Conservation (phyloP, 2,329 filamentous ascomycete genomes). For the Geosmithia morbida region DNA sequence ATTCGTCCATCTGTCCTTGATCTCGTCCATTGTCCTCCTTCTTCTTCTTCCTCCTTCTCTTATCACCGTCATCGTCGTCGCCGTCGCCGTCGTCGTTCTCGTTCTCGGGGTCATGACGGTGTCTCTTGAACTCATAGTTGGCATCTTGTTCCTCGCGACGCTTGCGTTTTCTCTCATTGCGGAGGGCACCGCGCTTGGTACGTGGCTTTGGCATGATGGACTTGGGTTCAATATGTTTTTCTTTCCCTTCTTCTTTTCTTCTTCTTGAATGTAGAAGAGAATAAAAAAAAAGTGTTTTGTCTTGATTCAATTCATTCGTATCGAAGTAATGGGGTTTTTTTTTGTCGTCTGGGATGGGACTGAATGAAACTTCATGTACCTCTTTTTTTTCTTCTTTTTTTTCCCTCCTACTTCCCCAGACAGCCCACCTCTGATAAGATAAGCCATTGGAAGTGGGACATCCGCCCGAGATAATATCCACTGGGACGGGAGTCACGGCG, state of each 20-base stretch:
- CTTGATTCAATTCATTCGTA: too few species aligned
- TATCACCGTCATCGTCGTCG: conserved; percentile 8
- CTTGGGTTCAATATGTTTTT: neutral
- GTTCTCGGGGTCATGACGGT: conserved; percentile 5
- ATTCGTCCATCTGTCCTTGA: neutral
- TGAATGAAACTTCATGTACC: too few species aligned
- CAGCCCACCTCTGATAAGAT: neutral
- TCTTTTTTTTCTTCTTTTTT: neutral
- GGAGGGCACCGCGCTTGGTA: conserved; percentile 22
- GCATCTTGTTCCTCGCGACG: conserved; percentile 12
- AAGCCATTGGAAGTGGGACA: neutral
- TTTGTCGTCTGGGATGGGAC: too few species aligned
- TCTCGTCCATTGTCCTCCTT: conserved; percentile 6
- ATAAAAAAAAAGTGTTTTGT: too few species aligned
- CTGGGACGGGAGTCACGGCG: too few species aligned
- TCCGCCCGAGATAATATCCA: too few species aligned
- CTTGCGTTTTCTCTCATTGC: conserved; percentile 27
- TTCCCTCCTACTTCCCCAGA: neutral
- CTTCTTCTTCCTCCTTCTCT: conserved; percentile 8
- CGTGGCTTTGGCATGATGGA: conserved; percentile 28
- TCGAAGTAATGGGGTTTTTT: too few species aligned
- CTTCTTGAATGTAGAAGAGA: neutral
- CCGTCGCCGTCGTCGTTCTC: conserved; percentile 7
- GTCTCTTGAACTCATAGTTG: conserved; percentile 11
- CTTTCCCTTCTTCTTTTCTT: neutral